Evolutionary conservation across 2,329 filamentous ascomycete genomes (phyloP), one percentile per base, ranked within the genome.

Genomic region (Calonectria montana): DNA sequence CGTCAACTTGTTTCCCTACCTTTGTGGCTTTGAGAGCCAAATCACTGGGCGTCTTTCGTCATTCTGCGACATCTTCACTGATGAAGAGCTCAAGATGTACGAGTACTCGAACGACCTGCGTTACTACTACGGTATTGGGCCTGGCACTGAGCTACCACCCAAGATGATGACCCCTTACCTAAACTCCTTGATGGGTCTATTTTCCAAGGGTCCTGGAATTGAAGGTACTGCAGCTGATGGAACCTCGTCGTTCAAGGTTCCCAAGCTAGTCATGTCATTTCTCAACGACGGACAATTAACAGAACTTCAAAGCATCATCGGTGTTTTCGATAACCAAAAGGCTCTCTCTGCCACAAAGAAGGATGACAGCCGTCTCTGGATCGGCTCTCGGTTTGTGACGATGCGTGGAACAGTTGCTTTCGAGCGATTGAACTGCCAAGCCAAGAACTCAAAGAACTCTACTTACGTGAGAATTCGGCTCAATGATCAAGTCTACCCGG

Each of bases 11-110:
- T 91, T 94, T 62, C 91, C 91, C 0, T 93, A 94, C 75, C 85
- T 93, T n/a, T 94, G 92, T 75, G 92, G 91, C 4, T 94, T 92
- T 71, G 92, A 94, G 77, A 91, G 88, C 3, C 92, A 94, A 76
- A 93, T 94, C 74, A 90, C 86, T 0, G 91, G 92, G 1, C 83
- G 82, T 2, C 80, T 89, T 4, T 92, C 90, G 5, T 89, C 91
- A 0, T 93, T 90, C 84, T 94, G 92, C 79, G 83, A 84, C 63
- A 84, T 92, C 18, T 91, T 93, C 76, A 91, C 88, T 3, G 84
- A 91, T 39, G 84, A 89, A 3, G 92, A 94, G 80, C 85, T 92
- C 67, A 83, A 87, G 35, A 82, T 88, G 75, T 94, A 93, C 74
- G 91, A 93, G 76, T 94, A 94, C 79, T 86, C 87, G 2, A 91